A percentile compares a stretch with the other conserved stretches of the same genome.
phyloP scores from a whole-genome alignment of 2,329 filamentous ascomycete species.

The Cladophialophora exuberans region DNA sequence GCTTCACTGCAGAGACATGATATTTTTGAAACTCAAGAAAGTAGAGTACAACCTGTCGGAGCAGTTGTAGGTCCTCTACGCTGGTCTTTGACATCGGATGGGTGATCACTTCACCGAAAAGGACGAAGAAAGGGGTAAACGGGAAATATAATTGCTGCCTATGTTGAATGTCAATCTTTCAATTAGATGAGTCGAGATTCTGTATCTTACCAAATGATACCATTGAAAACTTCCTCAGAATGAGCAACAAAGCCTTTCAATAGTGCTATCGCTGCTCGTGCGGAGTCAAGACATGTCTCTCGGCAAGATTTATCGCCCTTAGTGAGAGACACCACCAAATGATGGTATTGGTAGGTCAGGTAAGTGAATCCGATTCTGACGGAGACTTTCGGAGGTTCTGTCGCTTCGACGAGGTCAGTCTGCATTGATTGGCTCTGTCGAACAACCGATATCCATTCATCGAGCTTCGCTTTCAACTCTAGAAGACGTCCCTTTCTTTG shows the following conservation, averaged over 20 bases:
- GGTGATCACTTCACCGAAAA: constrained; percentile 10
- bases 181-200: neutral
- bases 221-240: constrained; percentile 12
- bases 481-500: neutral
- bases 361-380: constrained; percentile 1
- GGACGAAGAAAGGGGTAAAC: constrained; percentile 14
- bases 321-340: constrained; percentile 4
- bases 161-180: neutral
- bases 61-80: constrained; percentile 6
- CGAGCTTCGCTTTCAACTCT: constrained; percentile 4
- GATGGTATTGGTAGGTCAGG: constrained; percentile 8
- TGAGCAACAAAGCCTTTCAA: constrained; percentile 11
- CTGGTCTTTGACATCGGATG: neutral
- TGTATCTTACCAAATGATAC: constrained; percentile 4
- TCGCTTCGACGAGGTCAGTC: neutral
- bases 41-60: constrained; percentile 11
- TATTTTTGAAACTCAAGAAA: constrained; percentile 15
- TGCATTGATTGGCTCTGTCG: constrained; percentile 6
- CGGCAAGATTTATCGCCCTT: constrained; percentile 2
- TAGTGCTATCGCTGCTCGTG: neutral
- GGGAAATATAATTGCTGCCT: constrained; percentile 13
- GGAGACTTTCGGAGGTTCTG: neutral
- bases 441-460: constrained; percentile 7
- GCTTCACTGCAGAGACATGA: constrained; percentile 8
- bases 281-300: constrained; percentile 4